Base-by-base conservation (phyloP, 169 alveolate species). In the Amoebophrya sp. region DNA sequence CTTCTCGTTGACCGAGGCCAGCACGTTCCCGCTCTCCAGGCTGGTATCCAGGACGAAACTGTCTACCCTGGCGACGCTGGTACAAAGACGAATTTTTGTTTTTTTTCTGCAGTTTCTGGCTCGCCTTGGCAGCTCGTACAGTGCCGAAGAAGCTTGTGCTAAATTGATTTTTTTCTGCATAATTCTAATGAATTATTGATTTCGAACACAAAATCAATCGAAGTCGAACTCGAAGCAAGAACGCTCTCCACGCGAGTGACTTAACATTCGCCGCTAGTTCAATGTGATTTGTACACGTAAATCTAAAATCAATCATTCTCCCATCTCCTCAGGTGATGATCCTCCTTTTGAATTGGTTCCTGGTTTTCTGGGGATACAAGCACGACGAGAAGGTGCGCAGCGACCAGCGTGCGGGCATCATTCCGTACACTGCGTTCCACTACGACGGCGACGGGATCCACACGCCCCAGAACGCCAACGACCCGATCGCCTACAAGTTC, bases 401-500 rank as follows among this genome's bases (percentile, higher is more conserved):
- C 18, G 83, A 66, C 83, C 83, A 66, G 83, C 83, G 83, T 3
- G 83, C 83, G 29, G 83, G 83, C 38, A 66, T 66, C 35, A 66
- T 66, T 25, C 83, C 83, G 1, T 66, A 66, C 83, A n/a, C 83
- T 7, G 29, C 83, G 35, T 66, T 25, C 35, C 83, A 66, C 32
- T 66, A 66, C 18, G 83, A 66, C 32, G 83, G 83, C 32, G 83
- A 66, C 32, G 83, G 83, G 32, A 66, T 66, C 83, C 2, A 66
- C 83, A 66, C 83, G 35, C 83, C 83, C 38, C 29, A 25, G 32
- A 66, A 66, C 83, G 83, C 83, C 32, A 66, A 66, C 83, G 92
- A 90, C 88, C 92, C 92, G 66, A 90, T 90, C 18, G 92, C 92
- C 18, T 90, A 90, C 53, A 10, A 90, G 40, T 54, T 25, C 38